Evolutionary conservation across 73 alveolate genomes (phyloP).

Genomic region (Paramecium sexaurelia): DNA sequence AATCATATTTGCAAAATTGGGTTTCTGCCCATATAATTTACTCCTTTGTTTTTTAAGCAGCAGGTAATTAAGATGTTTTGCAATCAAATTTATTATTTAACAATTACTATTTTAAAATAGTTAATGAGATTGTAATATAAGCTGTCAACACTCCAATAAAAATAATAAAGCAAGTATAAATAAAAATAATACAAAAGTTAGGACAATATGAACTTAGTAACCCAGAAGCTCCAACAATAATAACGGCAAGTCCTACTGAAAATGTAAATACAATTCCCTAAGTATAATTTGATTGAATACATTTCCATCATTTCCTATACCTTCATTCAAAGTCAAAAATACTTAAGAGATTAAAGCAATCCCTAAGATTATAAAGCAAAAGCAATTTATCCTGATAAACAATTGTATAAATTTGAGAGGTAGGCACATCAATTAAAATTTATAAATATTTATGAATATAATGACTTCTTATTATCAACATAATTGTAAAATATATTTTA

Average conservation of each 20-base stretch:
- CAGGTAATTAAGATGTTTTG: background rate
- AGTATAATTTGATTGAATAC: background rate
- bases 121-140: background rate
- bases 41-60: background rate
- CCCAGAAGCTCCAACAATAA: background rate
- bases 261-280: constrained; percentile 16
- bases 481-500: background rate
- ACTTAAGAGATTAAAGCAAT: background rate
- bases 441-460: background rate
- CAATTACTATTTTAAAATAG: background rate
- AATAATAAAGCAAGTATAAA: background rate
- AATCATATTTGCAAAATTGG: background rate
- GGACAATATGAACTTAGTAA: constrained; percentile 12
- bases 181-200: background rate
- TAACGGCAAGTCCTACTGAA: background rate
- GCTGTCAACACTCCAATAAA: background rate
- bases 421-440: background rate
- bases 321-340: background rate
- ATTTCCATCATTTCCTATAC: background rate
- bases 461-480: background rate
- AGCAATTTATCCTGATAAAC: constrained; percentile 32
- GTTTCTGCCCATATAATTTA: constrained; percentile 27
- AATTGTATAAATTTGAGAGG: background rate
- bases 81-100: background rate
- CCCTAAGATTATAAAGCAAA: background rate